These are phyloP conservation scores for Ceratocystis harringtonii DNA, from an alignment of 2,329 filamentous ascomycete species.

Conservation along the genomic window DNA sequence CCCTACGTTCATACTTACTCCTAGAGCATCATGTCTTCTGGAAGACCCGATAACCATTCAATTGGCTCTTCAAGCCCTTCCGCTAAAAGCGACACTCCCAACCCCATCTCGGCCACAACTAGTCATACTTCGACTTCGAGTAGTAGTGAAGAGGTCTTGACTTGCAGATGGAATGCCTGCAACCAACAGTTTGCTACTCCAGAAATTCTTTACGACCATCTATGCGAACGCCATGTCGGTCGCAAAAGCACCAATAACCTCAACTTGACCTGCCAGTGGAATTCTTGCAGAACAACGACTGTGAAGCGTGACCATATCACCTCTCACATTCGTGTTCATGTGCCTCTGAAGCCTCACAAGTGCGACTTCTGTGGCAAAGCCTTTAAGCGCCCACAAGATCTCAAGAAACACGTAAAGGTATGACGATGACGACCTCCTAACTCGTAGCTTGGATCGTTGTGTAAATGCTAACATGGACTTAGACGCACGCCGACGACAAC, in stretches of 20 bases:
- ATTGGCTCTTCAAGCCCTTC: conserved; percentile 26
- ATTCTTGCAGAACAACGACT: conserved; percentile 84
- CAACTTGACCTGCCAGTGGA: conserved; percentile 95
- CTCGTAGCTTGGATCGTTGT: not conserved
- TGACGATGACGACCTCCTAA: conserved; percentile 20
- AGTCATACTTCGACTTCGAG: conserved; percentile 28
- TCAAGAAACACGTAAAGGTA: conserved; percentile 97
- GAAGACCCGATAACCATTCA: conserved; percentile 13
- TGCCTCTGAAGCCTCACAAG: conserved; percentile 98
- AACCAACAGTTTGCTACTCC: conserved; percentile 42
- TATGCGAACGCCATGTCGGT: conserved; percentile 95
- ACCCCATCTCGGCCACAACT: conserved; percentile 32
- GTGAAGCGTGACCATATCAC: conserved; percentile 99
- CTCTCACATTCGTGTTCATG: conserved; percentile 94
- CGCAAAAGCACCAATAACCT: conserved; percentile 99
- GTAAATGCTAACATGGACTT: not conserved
- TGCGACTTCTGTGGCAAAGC: conserved; percentile 98
- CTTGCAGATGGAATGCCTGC: conserved; percentile 46
- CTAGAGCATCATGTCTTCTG: conserved; percentile 11
- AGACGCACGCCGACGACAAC: conserved; percentile 88
- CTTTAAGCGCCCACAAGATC: conserved; percentile 95
- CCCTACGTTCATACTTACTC: not conserved
- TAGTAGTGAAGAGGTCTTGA: conserved; percentile 39
- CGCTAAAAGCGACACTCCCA: conserved; percentile 39
- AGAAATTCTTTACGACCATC: conserved; percentile 67